These are phyloP conservation scores for Psidium friedrichsthalianum DNA, from an alignment of 345 rosid genomes.

Conservation along the genomic window DNA sequence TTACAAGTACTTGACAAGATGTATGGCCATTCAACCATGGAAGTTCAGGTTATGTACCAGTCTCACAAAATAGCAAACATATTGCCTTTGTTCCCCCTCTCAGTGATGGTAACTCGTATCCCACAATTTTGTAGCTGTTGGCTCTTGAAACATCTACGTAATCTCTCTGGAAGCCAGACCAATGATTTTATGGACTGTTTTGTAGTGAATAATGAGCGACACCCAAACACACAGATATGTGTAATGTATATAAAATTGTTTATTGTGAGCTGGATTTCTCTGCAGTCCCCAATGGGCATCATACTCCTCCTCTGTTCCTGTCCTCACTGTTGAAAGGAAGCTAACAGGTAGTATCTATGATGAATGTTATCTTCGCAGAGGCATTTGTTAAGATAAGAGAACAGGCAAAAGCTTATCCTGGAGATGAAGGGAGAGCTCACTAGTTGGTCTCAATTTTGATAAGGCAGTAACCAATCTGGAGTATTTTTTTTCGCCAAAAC, in stretches of 20 bases:
- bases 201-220: neutral
- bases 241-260: neutral
- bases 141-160: neutral
- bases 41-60: conserved; percentile 72
- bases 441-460: conserved; percentile 83
- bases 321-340: neutral
- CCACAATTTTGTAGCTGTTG: neutral
- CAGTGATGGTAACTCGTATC: neutral
- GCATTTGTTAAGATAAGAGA: conserved; percentile 96
- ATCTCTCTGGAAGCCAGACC: neutral
- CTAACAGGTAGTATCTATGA: neutral
- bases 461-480: conserved; percentile 86
- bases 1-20: conserved; percentile 85
- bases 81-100: neutral
- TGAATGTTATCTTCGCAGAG: conserved; percentile 38
- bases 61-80: neutral
- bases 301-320: neutral
- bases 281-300: neutral
- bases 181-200: neutral
- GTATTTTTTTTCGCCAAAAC: conserved; percentile 74
- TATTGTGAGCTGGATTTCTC: neutral
- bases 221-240: neutral
- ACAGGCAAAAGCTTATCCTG: conserved; percentile 94
- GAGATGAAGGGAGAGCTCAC: conserved; percentile 91
- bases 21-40: conserved; percentile 98